A percentile compares a stretch with the other conserved stretches of the same genome.
phyloP scores from a whole-genome alignment of 2,329 filamentous ascomycete species.

The Periconia sp. region DNA sequence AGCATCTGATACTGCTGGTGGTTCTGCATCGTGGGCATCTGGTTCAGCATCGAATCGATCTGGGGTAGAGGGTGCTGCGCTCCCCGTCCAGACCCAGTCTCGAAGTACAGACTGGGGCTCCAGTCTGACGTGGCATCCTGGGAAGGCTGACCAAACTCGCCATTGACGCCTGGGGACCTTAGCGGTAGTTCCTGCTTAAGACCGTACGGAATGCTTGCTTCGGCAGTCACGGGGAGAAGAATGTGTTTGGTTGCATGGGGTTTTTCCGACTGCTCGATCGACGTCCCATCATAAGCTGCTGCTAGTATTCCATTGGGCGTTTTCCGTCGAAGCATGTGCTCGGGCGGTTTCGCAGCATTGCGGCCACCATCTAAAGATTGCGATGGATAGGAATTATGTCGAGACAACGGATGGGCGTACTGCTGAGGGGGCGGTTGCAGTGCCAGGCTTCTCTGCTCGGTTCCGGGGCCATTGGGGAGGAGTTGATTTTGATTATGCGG shows the following conservation, averaged over 20 bases:
- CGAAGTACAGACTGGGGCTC: slow-evolving; percentile 40
- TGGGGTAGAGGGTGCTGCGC: slow-evolving; percentile 51
- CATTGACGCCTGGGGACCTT: slow-evolving; percentile 28
- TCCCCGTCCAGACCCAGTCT: slow-evolving; percentile 35
- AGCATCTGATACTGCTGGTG: slow-evolving; percentile 55
- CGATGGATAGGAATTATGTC: slow-evolving; percentile 40
- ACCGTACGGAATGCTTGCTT: slow-evolving; percentile 36
- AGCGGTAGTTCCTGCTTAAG: slow-evolving; percentile 42
- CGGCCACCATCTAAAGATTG: slow-evolving; percentile 27
- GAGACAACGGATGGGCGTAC: slow-evolving; percentile 44
- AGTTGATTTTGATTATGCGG: slow-evolving; percentile 26
- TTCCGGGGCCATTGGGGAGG: slow-evolving; percentile 27
- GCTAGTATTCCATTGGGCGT: slow-evolving; percentile 93
- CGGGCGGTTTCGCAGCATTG: slow-evolving; percentile 45
- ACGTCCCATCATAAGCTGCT: slow-evolving; percentile 85
- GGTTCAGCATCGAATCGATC: slow-evolving; percentile 64
- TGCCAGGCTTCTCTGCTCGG: slow-evolving; percentile 23
- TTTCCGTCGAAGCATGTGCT: slow-evolving; percentile 85
- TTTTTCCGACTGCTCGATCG: slow-evolving; percentile 70
- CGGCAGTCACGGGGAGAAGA: slow-evolving; percentile 64
- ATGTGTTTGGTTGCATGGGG: slow-evolving; percentile 83
- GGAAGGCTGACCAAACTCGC: slow-evolving; percentile 16
- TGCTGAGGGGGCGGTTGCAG: slow-evolving; percentile 35
- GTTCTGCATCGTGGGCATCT: slow-evolving; percentile 59
- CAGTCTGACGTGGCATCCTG: slow-evolving; percentile 31